Base-by-base conservation (phyloP, 2,329 filamentous ascomycete species). In the Dothideomycetidae sp. region DNA sequence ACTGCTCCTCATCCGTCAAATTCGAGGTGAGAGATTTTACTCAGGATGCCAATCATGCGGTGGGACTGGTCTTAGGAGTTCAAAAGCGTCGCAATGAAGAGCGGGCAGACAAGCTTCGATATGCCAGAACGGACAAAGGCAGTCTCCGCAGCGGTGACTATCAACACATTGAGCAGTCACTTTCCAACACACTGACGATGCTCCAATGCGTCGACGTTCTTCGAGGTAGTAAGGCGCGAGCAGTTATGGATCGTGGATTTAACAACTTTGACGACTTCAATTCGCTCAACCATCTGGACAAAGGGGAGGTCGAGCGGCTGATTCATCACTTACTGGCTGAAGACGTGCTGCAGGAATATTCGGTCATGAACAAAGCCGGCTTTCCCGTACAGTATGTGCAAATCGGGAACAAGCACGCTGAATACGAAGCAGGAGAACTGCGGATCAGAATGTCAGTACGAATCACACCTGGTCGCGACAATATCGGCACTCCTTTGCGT, bases 171-270 rank as follows among this genome's bases (percentile, higher is more conserved):
- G 15, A 30, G 9, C 36, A 38, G 21, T 28, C 29, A 9, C 18
- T 33, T 5, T 17, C 17, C 5, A 17, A 31, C 31, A 70, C 71
- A 30, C 70, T 92, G 36, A 92, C 84, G 4, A 61, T 88, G 39
- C 67, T 76, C 11, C 79, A 92, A 52, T 86, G 83, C 53, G 74
- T 82, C n/a, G 85, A 94, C 50, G 70, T 92, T 23, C 73, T 94
- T 46, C 70, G 78, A 44, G 90, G 86, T 5, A 75, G 70, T 41
- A 72, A 68, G 43, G 71, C 66, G 41, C 73, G 71, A 42, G 71
- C 71, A 40, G 63, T 72, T 29, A 68, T 71, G 29, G 62, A 68
- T 10, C 51, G 62, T 2, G 53, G 61, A 3, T 72, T 75, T 26
- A 64, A 71, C 26, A 50, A 33, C 9, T 45, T 73, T 7, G 58